A percentile compares a stretch with the other conserved stretches of the same genome.
Evolutionary conservation across 2,329 filamentous ascomycete species (phyloP).

Genomic region (Thyridium curvatum): DNA sequence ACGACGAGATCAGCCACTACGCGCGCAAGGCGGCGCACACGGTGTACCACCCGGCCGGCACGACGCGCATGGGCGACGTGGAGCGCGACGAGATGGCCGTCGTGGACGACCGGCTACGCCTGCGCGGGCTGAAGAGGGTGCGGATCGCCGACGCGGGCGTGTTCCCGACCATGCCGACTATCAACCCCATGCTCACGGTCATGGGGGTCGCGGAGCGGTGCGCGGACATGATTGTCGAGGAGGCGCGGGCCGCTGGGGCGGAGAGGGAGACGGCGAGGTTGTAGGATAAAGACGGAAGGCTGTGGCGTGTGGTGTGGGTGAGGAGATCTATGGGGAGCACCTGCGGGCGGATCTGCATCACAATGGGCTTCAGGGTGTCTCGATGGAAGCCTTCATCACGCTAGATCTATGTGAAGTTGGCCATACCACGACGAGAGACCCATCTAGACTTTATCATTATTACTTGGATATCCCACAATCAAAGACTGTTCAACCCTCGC

Average conservation of each 20-base stretch:
- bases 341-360: too few species aligned
- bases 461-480: too few species aligned
- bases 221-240: conserved; percentile 75
- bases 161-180: conserved; percentile 76
- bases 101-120: conserved; percentile 68
- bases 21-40: conserved; percentile 77
- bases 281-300: too few species aligned
- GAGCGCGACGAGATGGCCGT: conserved; percentile 64
- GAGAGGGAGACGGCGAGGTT: conserved; percentile 20
- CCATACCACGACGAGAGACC: too few species aligned
- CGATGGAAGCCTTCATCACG: too few species aligned
- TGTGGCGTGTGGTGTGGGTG: too few species aligned
- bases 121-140: conserved; percentile 66
- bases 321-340: too few species aligned
- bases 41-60: conserved; percentile 63
- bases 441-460: too few species aligned
- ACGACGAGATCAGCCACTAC: conserved; percentile 78
- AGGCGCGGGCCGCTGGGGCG: conserved; percentile 54
- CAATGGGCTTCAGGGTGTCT: too few species aligned
- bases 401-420: too few species aligned
- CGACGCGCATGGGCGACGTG: conserved; percentile 6
- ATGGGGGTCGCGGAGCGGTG: conserved; percentile 76
- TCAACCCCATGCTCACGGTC: conserved; percentile 90
- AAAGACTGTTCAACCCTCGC: too few species aligned
- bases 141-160: conserved; percentile 82